Evolutionary conservation across 176 grass and related monocot species (phyloP).

Genomic region (Cymbopogon citratus): DNA sequence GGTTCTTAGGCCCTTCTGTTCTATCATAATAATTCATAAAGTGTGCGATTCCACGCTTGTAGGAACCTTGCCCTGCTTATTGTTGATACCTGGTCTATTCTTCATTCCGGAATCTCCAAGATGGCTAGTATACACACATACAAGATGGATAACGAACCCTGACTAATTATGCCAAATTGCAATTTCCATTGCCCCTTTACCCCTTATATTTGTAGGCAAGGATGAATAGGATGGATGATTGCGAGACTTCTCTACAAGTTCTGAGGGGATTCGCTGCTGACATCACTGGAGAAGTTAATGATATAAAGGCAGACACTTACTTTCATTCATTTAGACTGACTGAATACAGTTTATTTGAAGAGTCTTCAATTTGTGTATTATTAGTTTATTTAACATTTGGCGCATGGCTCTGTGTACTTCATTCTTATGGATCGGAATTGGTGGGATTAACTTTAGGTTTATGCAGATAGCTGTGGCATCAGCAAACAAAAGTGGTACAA

Average conservation of each 20-base stretch:
- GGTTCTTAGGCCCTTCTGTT: not conserved
- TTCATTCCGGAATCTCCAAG: constrained; percentile 96
- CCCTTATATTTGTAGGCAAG: constrained; percentile 55
- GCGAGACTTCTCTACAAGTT: constrained; percentile 84
- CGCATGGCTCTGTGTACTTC: too few relatives aligned
- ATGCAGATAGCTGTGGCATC: constrained; percentile 68
- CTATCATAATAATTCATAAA: not conserved
- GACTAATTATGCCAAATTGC: not conserved
- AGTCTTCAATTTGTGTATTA: not conserved
- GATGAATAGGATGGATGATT: constrained; percentile 85
- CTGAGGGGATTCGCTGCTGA: constrained; percentile 89
- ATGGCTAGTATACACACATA: constrained; percentile 70
- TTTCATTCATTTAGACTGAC: not conserved
- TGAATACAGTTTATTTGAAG: not conserved
- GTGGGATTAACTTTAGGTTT: not conserved
- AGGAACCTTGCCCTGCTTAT: constrained; percentile 77
- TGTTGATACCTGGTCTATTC: constrained; percentile 80
- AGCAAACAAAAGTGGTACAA: constrained; percentile 61
- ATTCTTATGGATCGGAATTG: not conserved
- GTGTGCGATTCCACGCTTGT: constrained; percentile 1
- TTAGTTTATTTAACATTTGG: too few relatives aligned
- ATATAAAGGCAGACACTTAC: constrained; percentile 66
- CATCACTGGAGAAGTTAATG: constrained; percentile 75
- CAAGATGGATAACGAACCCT: not conserved
- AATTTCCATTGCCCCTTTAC: not conserved